Percentiles rank a stretch among this genome's conserved stretches.
These are phyloP conservation scores for Aspergillus haitiensis DNA, from an alignment of 495 filamentous ascomycete genomes.

Conservation along the genomic window DNA sequence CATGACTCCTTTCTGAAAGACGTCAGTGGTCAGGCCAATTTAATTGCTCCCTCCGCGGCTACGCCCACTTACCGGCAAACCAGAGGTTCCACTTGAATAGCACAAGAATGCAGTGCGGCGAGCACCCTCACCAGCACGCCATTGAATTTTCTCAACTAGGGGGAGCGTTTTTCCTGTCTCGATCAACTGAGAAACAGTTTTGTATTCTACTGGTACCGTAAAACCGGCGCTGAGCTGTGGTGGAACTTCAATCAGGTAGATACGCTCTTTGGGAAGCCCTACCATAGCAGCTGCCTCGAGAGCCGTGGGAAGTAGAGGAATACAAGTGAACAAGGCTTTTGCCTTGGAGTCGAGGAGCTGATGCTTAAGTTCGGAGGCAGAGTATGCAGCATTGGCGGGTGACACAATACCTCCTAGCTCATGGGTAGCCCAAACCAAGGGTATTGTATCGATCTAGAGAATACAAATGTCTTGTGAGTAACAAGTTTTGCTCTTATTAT, in stretches of 20 bases:
- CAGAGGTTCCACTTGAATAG: constrained; percentile 88
- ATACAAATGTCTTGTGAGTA: neutral
- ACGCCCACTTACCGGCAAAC: constrained; percentile 63
- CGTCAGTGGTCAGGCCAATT: too few relatives aligned
- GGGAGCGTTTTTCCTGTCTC: constrained; percentile 62
- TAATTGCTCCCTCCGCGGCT: too few relatives aligned
- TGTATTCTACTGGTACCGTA: constrained; percentile 54
- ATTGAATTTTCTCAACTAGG: constrained; percentile 62
- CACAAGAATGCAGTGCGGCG: constrained; percentile 80
- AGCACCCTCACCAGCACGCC: constrained; percentile 72
- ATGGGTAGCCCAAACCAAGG: constrained; percentile 75
- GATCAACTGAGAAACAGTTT: constrained; percentile 70
- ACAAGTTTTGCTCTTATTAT: neutral
- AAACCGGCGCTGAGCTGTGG: constrained; percentile 48
- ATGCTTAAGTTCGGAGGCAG: constrained; percentile 69
- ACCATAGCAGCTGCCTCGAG: constrained; percentile 65
- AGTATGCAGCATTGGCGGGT: constrained; percentile 84
- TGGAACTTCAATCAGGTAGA: constrained; percentile 75
- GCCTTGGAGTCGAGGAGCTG: constrained; percentile 76
- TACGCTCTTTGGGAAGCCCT: constrained; percentile 66
- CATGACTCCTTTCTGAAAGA: constrained; percentile 84
- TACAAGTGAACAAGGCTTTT: constrained; percentile 77
- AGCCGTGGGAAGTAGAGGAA: constrained; percentile 68
- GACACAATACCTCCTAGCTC: constrained; percentile 71
- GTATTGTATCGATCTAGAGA: constrained; percentile 73